Evolutionary conservation across 2,329 filamentous ascomycete species (phyloP).

Genomic region (Tolypocladium endophyticum): DNA sequence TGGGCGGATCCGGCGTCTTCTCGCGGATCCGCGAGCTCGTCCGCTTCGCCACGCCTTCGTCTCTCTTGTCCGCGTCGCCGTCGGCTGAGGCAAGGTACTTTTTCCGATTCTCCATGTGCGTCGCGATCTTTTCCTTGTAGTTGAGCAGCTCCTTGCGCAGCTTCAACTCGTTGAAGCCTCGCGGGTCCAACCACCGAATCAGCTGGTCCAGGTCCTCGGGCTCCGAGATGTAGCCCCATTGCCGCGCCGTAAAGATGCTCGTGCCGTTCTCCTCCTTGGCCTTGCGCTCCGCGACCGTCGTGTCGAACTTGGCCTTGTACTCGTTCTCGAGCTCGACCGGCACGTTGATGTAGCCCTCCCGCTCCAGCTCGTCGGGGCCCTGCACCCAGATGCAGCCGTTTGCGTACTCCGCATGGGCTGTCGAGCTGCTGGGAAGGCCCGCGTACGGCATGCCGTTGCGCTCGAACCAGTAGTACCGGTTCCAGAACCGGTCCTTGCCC

Average conservation of each 20-base stretch:
- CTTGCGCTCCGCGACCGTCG: slow-evolving; percentile 80
- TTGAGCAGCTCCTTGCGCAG: slow-evolving; percentile 75
- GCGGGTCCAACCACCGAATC: slow-evolving; percentile 78
- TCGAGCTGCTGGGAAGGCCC: slow-evolving; percentile 80
- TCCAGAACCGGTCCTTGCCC: slow-evolving; percentile 94
- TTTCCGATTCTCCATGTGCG: slow-evolving; percentile 71
- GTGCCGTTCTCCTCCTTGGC: slow-evolving; percentile 74
- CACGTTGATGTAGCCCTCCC: slow-evolving; percentile 76
- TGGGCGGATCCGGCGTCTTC: slow-evolving; percentile 33
- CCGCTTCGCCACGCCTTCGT: slow-evolving; percentile 24
- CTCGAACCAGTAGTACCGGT: slow-evolving; percentile 98
- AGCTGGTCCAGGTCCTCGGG: slow-evolving; percentile 67
- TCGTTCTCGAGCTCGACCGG: slow-evolving; percentile 58
- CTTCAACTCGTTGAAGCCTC: slow-evolving; percentile 76
- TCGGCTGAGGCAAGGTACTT: slow-evolving; percentile 46
- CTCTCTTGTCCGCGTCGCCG: slow-evolving; percentile 25
- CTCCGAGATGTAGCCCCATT: slow-evolving; percentile 90
- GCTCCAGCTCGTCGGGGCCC: slow-evolving; percentile 81
- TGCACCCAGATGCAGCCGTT: slow-evolving; percentile 96
- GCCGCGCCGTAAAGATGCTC: slow-evolving; percentile 61
- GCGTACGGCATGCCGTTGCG: slow-evolving; percentile 95
- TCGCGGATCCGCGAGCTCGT: slow-evolving; percentile 36
- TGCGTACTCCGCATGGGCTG: slow-evolving; percentile 75
- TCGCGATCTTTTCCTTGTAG: slow-evolving; percentile 65
- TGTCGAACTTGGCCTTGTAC: slow-evolving; percentile 66